Percentiles rank a stretch among this genome's conserved stretches.
Evolutionary conservation across 1,139 yeast genomes (phyloP).

Genomic region (Geotrichum reessii): DNA sequence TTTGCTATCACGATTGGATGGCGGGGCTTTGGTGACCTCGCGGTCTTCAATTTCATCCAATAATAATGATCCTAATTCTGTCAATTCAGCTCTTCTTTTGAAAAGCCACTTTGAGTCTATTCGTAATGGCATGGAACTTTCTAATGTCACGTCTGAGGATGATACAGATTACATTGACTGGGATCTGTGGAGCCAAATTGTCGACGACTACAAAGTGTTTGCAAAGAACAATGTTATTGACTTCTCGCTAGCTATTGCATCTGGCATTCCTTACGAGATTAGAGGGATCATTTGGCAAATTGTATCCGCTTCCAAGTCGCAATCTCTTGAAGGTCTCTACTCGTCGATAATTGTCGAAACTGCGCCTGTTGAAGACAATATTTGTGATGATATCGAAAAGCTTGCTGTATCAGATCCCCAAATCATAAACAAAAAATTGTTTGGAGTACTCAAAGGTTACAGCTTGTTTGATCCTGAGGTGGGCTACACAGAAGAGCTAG

Average conservation of each 20-base stretch:
- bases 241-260: constrained; percentile 55
- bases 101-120: constrained; percentile 45
- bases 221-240: constrained; percentile 56
- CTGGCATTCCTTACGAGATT: constrained; percentile 78
- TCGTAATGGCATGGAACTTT: constrained; percentile 11
- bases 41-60: not conserved
- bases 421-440: constrained; percentile 49
- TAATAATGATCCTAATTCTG: not conserved
- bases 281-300: constrained; percentile 92
- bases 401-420: constrained; percentile 66
- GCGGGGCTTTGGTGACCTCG: constrained; percentile 17
- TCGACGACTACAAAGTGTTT: constrained; percentile 64
- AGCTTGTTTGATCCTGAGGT: constrained; percentile 85
- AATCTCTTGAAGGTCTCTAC: constrained; percentile 63
- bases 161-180: constrained; percentile 23
- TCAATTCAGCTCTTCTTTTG: not conserved
- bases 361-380: constrained; percentile 70
- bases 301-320: constrained; percentile 72
- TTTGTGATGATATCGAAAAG: constrained; percentile 65
- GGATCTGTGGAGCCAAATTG: constrained; percentile 84
- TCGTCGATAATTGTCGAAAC: constrained; percentile 48
- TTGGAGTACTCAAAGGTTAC: constrained; percentile 74
- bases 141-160: constrained; percentile 1
- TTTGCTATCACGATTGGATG: constrained; percentile 45
- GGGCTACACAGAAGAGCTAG: constrained; percentile 98